Percentiles rank a stretch among this genome's conserved stretches.
Evolutionary conservation across 2,329 filamentous ascomycete species (phyloP).

Genomic region (Penicillium sp.): DNA sequence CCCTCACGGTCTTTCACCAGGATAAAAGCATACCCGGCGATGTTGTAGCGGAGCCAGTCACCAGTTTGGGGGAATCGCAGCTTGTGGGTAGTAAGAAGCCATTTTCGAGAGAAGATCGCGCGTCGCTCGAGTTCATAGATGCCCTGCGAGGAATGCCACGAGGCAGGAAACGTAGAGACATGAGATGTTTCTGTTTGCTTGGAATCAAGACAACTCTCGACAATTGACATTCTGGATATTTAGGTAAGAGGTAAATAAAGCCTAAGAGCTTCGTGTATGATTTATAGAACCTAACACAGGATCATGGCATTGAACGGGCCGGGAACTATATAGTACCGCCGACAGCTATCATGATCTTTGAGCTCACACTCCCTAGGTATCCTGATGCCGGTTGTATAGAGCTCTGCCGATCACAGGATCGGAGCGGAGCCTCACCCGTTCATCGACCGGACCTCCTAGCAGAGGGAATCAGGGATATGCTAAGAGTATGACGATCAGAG

Average conservation of each 20-base stretch:
- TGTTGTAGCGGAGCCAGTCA: constrained; percentile 55
- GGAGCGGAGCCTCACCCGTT: constrained; percentile 11
- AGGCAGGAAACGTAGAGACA: constrained; percentile 43
- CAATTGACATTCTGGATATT: too few relatives aligned
- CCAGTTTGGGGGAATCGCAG: constrained; percentile 51
- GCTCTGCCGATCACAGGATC: constrained; percentile 19
- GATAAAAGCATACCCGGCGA: constrained; percentile 57
- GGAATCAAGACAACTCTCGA: background rate
- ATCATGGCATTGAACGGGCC: too few relatives aligned
- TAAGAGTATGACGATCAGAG: background rate
- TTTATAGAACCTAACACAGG: too few relatives aligned
- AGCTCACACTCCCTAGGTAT: background rate
- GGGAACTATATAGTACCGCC: background rate
- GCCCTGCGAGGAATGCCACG: constrained; percentile 45
- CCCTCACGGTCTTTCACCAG: constrained; percentile 50
- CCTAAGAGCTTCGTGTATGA: background rate
- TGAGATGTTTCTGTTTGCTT: background rate
- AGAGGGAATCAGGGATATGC: background rate
- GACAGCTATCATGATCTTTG: background rate
- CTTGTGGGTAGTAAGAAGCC: constrained; percentile 39
- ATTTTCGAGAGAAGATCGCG: constrained; percentile 56
- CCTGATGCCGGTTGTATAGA: background rate
- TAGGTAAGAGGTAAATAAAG: background rate
- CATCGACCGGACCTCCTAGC: background rate
- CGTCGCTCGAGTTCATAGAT: constrained; percentile 55